Conservation (phyloP, 1,284 basidiomycete species). For the Coniferiporia weirii region DNA sequence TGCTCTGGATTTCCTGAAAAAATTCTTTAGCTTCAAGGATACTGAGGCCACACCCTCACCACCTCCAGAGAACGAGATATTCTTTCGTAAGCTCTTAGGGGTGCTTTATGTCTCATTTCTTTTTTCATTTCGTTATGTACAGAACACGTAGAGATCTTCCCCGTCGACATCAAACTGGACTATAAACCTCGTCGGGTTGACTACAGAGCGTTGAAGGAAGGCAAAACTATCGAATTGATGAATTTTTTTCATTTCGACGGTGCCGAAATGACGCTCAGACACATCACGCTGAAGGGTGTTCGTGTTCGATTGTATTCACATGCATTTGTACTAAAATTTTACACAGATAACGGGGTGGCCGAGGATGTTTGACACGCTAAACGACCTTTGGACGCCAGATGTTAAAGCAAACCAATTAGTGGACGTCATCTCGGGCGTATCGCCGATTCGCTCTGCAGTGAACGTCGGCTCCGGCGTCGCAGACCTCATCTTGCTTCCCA, state of each 20-base stretch:
- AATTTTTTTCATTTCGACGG: constrained; percentile 99
- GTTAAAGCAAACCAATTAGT: constrained; percentile 97
- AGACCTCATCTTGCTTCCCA: constrained; percentile 91
- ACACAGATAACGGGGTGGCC: constrained; percentile 83
- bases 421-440: constrained; percentile 95
- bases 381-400: constrained; percentile 98
- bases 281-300: constrained; percentile 88
- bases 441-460: constrained; percentile 92
- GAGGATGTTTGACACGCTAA: constrained; percentile 82
- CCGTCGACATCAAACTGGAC: constrained; percentile 89
- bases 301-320: constrained; percentile 28
- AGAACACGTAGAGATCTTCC: constrained; percentile 89
- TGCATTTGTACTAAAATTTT: background rate
- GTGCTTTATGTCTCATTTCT: constrained; percentile 8
- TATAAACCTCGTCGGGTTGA: constrained; percentile 98
- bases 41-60: constrained; percentile 35
- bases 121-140: background rate
- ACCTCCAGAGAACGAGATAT: constrained; percentile 49
- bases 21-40: constrained; percentile 89
- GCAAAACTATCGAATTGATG: constrained; percentile 95
- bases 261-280: constrained; percentile 94
- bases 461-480: constrained; percentile 97
- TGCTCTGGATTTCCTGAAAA: constrained; percentile 95
- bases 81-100: constrained; percentile 55
- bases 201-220: constrained; percentile 87